A percentile compares a stretch with the other conserved stretches of the same genome.
Conservation (phyloP, 345 rosid species). For the Eucalyptus camaldulensis region DNA sequence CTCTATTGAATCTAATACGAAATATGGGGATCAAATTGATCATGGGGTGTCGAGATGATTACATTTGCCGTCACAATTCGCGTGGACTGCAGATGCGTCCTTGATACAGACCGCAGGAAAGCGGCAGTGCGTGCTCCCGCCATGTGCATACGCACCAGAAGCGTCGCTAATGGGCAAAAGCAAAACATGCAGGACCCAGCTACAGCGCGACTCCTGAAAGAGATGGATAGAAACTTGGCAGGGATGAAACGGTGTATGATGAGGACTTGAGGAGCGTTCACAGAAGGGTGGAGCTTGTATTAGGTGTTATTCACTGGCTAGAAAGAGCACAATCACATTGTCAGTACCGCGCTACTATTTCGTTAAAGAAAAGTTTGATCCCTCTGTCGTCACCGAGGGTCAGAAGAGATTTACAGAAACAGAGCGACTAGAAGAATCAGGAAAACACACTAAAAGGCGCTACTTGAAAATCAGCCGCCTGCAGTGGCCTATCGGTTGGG, state of each 20-base stretch:
- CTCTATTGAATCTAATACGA: neutral
- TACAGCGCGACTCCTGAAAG: neutral
- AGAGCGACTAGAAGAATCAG: neutral
- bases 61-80: neutral
- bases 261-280: neutral
- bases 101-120: neutral
- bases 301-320: neutral
- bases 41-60: neutral
- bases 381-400: neutral
- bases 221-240: neutral
- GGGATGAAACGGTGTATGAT: neutral
- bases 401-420: neutral
- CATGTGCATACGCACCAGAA: neutral
- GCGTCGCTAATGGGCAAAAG: neutral
- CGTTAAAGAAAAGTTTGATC: neutral
- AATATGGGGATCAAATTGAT: neutral
- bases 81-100: neutral
- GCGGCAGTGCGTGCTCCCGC: neutral
- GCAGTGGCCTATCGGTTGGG: conserved; percentile 18
- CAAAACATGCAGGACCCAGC: neutral
- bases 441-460: neutral
- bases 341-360: neutral
- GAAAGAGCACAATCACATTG: neutral
- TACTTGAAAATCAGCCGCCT: conserved; percentile 40
- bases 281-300: neutral